Percentiles rank a stretch among this genome's conserved stretches.
These are phyloP conservation scores for Punica granatum DNA, from an alignment of 345 rosid species.

Conservation along the genomic window DNA sequence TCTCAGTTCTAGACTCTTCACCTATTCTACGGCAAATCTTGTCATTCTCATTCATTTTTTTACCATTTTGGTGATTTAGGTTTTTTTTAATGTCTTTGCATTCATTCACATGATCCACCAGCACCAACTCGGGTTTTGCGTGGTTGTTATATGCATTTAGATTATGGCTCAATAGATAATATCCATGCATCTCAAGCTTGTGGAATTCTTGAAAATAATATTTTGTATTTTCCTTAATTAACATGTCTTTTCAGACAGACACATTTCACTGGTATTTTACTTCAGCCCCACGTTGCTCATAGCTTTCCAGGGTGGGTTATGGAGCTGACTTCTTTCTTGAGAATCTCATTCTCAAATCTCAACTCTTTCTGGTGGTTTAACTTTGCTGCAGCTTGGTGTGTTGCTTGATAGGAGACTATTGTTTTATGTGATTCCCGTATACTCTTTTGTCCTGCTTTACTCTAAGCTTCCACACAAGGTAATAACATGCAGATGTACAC, in stretches of 20 bases:
- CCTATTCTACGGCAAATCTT: neutral
- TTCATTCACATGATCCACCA: neutral
- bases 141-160: neutral
- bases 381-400: constrained; percentile 61
- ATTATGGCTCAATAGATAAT: neutral
- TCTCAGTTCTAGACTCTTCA: neutral
- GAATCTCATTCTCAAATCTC: neutral
- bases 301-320: constrained; percentile 71
- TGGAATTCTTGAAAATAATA: neutral
- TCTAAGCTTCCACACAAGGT: constrained; percentile 99
- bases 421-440: constrained; percentile 50
- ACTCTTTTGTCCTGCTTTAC: constrained; percentile 69
- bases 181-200: neutral
- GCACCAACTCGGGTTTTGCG: neutral
- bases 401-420: constrained; percentile 73
- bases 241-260: constrained; percentile 51
- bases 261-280: constrained; percentile 92
- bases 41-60: neutral
- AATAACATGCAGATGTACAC: constrained; percentile 5
- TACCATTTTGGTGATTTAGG: neutral
- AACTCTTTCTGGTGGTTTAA: neutral
- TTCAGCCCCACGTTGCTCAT: constrained; percentile 76
- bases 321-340: constrained; percentile 3
- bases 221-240: constrained; percentile 27
- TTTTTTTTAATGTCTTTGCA: neutral